Percentiles rank a stretch among this genome's conserved stretches.
Evolutionary conservation across 2,329 filamentous ascomycete species (phyloP).

Genomic region (Dactylonectria macrodidyma): DNA sequence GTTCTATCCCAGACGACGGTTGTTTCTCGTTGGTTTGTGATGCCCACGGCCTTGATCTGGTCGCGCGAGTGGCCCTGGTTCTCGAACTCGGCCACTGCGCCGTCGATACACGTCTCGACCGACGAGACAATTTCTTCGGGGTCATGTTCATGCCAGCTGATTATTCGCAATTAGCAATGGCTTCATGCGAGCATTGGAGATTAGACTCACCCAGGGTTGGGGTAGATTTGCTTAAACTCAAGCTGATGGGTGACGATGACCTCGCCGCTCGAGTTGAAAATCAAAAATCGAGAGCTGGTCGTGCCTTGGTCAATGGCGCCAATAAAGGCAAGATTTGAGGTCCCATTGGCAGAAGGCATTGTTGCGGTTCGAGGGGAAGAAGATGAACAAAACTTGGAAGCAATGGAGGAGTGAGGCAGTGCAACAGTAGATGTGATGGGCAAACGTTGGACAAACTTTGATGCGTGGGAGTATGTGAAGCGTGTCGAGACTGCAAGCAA

Average conservation of each 20-base stretch:
- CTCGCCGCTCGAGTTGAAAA: slow-evolving; percentile 85
- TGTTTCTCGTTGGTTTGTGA: slow-evolving; percentile 94
- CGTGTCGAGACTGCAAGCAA: slow-evolving; percentile 15
- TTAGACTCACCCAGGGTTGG: slow-evolving; percentile 81
- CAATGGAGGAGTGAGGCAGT: slow-evolving; percentile 39
- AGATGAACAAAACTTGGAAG: slow-evolving; percentile 18
- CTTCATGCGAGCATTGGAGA: slow-evolving; percentile 15
- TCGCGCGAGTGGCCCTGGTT: slow-evolving; percentile 75
- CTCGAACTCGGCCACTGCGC: slow-evolving; percentile 81
- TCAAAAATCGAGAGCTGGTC: slow-evolving; percentile 87
- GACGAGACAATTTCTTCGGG: slow-evolving; percentile 82
- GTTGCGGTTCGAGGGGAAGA: slow-evolving; percentile 37
- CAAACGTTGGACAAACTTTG: not conserved
- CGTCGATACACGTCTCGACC: slow-evolving; percentile 81
- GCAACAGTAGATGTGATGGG: slow-evolving; percentile 24
- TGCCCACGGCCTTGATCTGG: slow-evolving; percentile 83
- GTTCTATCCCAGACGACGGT: slow-evolving; percentile 87
- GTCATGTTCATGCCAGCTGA: slow-evolving; percentile 92
- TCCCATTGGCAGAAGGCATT: slow-evolving; percentile 52
- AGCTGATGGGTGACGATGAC: slow-evolving; percentile 88
- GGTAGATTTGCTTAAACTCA: slow-evolving; percentile 88
- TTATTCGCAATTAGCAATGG: slow-evolving; percentile 15
- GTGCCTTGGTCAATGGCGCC: slow-evolving; percentile 94
- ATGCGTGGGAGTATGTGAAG: slow-evolving; percentile 6
- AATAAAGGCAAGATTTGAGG: slow-evolving; percentile 68